A percentile compares a stretch with the other conserved stretches of the same genome.
Evolutionary conservation across 1,284 basidiomycete genomes (phyloP).

Genomic region (Sanghuangporus weigelae): DNA sequence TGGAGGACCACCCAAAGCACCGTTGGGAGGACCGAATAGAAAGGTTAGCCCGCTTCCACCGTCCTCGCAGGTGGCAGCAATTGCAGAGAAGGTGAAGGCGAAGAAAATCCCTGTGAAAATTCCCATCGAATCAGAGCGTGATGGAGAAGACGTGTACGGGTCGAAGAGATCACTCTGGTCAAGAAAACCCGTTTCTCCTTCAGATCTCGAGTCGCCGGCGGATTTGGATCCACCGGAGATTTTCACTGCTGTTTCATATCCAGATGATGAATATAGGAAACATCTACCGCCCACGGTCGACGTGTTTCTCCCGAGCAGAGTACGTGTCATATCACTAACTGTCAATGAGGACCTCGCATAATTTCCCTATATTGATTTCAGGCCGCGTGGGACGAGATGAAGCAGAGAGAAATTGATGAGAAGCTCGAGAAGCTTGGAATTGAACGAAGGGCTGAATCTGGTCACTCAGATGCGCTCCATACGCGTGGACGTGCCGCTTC

Average conservation of each 20-base stretch:
- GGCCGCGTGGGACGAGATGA: constrained; percentile 68
- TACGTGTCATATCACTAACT: constrained; percentile 27
- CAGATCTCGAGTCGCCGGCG: constrained; percentile 34
- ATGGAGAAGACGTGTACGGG: constrained; percentile 39
- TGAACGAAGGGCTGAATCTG: constrained; percentile 48
- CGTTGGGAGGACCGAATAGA: constrained; percentile 68
- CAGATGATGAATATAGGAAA: constrained; percentile 52
- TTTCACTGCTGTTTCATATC: constrained; percentile 49
- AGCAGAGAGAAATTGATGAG: constrained; percentile 66
- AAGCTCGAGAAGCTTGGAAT: constrained; percentile 75
- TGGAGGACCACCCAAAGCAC: constrained; percentile 78
- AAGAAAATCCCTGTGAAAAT: constrained; percentile 70
- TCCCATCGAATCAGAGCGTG: constrained; percentile 54
- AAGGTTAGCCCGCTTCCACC: constrained; percentile 65
- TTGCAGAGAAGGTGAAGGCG: constrained; percentile 36
- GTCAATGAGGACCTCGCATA: not conserved
- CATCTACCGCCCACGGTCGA: constrained; percentile 61
- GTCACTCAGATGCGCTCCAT: constrained; percentile 51
- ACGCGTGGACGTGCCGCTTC: constrained; percentile 76
- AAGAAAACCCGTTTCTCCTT: constrained; percentile 46
- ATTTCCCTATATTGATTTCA: constrained; percentile 25
- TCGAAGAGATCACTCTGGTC: constrained; percentile 46
- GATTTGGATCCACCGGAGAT: constrained; percentile 41
- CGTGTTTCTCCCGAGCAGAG: constrained; percentile 79
- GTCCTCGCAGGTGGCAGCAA: constrained; percentile 25